Conservation (phyloP, 495 filamentous ascomycete species). For the Monascus purpureus region DNA sequence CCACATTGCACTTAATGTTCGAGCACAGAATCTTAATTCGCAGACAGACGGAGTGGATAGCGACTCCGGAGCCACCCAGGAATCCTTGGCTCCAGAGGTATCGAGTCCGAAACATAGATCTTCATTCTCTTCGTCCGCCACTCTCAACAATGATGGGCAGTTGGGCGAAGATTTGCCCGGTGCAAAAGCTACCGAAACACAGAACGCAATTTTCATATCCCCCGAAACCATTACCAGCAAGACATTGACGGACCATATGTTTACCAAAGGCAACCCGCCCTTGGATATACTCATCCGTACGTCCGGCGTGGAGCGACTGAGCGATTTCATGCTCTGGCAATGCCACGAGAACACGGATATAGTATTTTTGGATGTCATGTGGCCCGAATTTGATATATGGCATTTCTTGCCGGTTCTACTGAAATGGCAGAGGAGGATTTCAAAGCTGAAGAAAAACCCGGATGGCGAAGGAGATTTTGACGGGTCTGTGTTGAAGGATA, state of each 20-base stretch:
- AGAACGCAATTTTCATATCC: conserved; percentile 30
- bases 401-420: conserved; percentile 81
- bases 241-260: conserved; percentile 65
- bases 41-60: conserved; percentile 21
- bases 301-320: conserved; percentile 79
- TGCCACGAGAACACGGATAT: conserved; percentile 85
- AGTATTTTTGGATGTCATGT: conserved; percentile 80
- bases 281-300: conserved; percentile 83
- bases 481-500: conserved; percentile 17
- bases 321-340: conserved; percentile 99
- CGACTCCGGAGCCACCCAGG: conserved; percentile 17
- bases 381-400: conserved; percentile 96
- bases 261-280: conserved; percentile 72
- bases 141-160: conserved; percentile 26
- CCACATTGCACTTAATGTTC: conserved; percentile 73
- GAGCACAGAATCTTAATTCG: conserved; percentile 36
- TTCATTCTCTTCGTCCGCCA: conserved; percentile 39
- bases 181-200: conserved; percentile 9
- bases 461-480: conserved; percentile 30
- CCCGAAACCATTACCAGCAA: conserved; percentile 76
- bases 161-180: conserved; percentile 17
- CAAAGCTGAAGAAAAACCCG: conserved; percentile 28
- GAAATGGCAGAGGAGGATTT: conserved; percentile 72
- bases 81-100: conserved; percentile 11
- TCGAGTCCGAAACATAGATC: conserved; percentile 18